Conservation (phyloP, 78 protist genomes). For the Dictyostelium intermedium region DNA sequence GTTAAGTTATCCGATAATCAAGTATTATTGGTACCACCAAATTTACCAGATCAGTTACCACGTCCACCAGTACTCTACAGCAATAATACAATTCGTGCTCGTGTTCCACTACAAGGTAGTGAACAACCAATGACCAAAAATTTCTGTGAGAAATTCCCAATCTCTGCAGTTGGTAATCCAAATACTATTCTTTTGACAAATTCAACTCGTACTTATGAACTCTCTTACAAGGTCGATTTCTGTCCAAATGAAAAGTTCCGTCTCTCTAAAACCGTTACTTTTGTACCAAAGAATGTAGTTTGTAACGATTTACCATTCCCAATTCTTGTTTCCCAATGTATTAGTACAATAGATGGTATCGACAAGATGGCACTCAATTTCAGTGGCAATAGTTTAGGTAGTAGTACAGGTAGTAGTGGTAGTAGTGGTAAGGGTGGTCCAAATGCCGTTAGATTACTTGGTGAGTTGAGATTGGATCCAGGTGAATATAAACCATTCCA, state of each 20-base stretch:
- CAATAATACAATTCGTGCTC: neutral
- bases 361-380: neutral
- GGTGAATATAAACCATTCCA: conserved; percentile 48
- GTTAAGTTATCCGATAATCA: conserved; percentile 5
- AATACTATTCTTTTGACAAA: neutral
- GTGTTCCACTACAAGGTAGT: neutral
- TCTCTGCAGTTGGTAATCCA: conserved; percentile 50
- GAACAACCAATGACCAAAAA: neutral
- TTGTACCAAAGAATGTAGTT: conserved; percentile 32
- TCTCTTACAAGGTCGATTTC: conserved; percentile 44
- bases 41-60: conserved; percentile 1
- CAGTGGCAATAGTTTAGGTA: neutral
- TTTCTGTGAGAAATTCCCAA: conserved; percentile 27
- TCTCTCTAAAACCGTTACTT: conserved; percentile 37
- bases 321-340: neutral
- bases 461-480: conserved; percentile 29
- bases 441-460: neutral
- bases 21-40: neutral
- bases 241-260: conserved; percentile 27
- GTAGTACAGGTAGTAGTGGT: neutral
- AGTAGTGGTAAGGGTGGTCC: neutral
- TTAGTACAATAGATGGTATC: neutral
- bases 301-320: conserved; percentile 28
- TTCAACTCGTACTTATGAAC: conserved; percentile 1
- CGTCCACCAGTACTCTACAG: conserved; percentile 24